Evolutionary conservation across 192 early-diverging fungal species (phyloP), one percentile per base, ranked within the genome.

Genomic region (Podila minutissima): DNA sequence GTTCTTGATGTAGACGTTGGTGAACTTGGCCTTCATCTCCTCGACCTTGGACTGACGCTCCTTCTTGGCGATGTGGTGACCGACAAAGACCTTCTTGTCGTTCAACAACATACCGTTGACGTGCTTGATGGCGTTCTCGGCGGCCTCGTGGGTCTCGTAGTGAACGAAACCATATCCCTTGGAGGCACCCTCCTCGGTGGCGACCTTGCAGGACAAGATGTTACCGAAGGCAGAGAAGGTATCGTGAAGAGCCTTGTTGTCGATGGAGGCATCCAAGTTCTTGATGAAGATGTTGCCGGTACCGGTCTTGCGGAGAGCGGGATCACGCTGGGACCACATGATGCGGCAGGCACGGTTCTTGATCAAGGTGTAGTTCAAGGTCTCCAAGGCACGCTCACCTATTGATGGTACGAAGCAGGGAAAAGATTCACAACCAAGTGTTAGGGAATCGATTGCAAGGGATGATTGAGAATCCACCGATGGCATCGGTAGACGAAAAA

Each of bases 271-370:
- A 87, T 98, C 97, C 62, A 99, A 88, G 92, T 99, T 99, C 91
- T 99, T 99, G 90, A 99, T 99, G 86, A 99, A 99, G 85, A 99
- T 96, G 89, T 99, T 99, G 71, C 97, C 97, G 59, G 89, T 88
- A 53, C 97, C 96, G 68, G 90, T 90, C 75, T 93, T 92, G 86
- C 98, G 74, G 75, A 95, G 86, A 61, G 95, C 90, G 26, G 98
- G 98, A 89, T 99, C 97, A 82, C 98, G 95, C 89, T 99, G 95
- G 50, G 96, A 98, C 97, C 97, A 99, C 98, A 99, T 99, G 88
- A 99, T 99, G 76, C 98, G 95, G 89, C 97, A 97, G 59, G 96
- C 89, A 81, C 93, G 92, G 70, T 92, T 95, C 89, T 96, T 97
- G 86, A 99, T 92, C 83, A 92, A 87, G 71, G 94, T 94, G 88